Evolutionary conservation across 1,139 yeast species (phyloP).

Genomic region (Diutina ranongensis): DNA sequence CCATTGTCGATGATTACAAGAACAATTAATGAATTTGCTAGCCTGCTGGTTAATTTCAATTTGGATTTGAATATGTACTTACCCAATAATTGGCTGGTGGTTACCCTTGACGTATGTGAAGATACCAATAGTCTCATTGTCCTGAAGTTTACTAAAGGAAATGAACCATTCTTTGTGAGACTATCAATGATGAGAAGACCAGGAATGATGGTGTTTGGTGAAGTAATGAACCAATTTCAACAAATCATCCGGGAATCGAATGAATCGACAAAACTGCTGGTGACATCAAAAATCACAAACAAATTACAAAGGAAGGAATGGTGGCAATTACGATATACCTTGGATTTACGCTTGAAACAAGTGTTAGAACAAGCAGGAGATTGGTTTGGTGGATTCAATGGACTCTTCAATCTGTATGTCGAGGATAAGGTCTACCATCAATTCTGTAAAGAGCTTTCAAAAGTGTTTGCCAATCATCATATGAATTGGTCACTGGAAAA

Average conservation of each 20-base stretch:
- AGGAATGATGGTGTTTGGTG: conserved; percentile 23
- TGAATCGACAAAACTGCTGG: conserved; percentile 40
- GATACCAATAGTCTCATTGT: not conserved
- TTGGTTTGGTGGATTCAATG: conserved; percentile 79
- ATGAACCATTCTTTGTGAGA: not conserved
- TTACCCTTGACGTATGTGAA: conserved; percentile 1
- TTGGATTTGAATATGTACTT: conserved; percentile 3
- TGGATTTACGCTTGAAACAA: conserved; percentile 45
- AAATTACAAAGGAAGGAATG: conserved; percentile 56
- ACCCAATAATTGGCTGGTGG: conserved; percentile 2
- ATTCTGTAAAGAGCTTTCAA: conserved; percentile 21
- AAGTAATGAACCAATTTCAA: conserved; percentile 33
- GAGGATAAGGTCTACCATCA: conserved; percentile 16
- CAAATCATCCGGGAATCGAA: conserved; percentile 44
- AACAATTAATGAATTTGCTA: not conserved
- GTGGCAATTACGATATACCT: conserved; percentile 62
- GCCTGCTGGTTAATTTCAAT: not conserved
- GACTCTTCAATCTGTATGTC: conserved; percentile 35
- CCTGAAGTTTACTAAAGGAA: not conserved
- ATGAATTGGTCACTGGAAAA: not conserved
- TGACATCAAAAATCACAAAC: conserved; percentile 40
- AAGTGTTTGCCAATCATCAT: not conserved
- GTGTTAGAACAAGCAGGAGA: conserved; percentile 52
- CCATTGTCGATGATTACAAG: not conserved
- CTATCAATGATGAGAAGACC: not conserved